A percentile compares a stretch with the other conserved stretches of the same genome.
These are phyloP conservation scores for Rhodamnia rubescens DNA, from an alignment of 345 rosid genomes.

Conservation along the genomic window DNA sequence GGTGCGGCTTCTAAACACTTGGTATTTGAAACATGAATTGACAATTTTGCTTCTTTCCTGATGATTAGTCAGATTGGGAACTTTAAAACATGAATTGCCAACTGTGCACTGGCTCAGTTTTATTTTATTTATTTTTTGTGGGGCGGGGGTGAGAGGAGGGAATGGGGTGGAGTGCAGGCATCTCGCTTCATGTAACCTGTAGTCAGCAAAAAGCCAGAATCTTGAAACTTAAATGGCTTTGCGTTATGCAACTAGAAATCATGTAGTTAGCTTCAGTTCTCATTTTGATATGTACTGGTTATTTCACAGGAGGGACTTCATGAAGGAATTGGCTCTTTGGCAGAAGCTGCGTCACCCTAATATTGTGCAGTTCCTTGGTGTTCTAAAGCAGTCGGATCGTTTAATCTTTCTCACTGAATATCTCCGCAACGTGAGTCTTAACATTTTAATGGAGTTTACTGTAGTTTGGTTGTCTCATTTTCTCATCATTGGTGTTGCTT, in stretches of 20 bases:
- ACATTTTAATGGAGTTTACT: neutral
- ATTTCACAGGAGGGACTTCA: slow-evolving; percentile 22
- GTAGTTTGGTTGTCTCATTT: neutral
- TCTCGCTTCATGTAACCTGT: neutral
- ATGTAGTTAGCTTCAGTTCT: neutral
- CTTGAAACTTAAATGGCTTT: neutral
- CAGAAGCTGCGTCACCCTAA: slow-evolving; percentile 60
- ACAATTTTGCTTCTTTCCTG: neutral
- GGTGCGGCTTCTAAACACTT: neutral
- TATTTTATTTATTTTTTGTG: too few relatives aligned
- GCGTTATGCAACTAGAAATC: neutral
- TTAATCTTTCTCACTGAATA: slow-evolving; percentile 55
- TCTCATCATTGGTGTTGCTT: slow-evolving; percentile 1
- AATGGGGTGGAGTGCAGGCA: neutral
- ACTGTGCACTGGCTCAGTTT: neutral
- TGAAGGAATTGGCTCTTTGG: slow-evolving; percentile 57
- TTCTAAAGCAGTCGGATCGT: slow-evolving; percentile 41
- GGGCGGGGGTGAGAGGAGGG: too few relatives aligned
- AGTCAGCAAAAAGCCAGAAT: neutral
- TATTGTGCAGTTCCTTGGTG: slow-evolving; percentile 67
- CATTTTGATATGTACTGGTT: neutral
- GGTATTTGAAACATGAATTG: neutral
- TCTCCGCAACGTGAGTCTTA: slow-evolving; percentile 42
- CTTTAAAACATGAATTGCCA: neutral
- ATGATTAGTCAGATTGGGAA: neutral